Conservation (phyloP, 139 green algal genomes). For the Tetratostichococcus sp. region DNA sequence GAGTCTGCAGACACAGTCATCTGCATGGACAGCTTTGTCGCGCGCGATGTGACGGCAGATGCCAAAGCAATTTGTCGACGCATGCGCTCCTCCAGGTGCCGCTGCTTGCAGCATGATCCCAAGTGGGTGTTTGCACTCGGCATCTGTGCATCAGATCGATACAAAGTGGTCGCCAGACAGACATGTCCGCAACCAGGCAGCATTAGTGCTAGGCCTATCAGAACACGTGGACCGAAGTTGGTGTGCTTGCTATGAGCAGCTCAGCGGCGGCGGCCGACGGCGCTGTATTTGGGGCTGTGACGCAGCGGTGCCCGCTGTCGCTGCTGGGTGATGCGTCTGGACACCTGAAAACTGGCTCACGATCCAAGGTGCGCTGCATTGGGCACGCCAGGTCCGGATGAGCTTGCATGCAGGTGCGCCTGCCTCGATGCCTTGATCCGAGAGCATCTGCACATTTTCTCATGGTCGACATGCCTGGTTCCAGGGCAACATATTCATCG, state of each 20-base stretch:
- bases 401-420: too few relatives aligned
- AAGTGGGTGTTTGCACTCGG: too few relatives aligned
- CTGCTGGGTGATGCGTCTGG: neutral
- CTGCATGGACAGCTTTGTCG: slow-evolving; percentile 45
- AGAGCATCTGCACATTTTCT: too few relatives aligned
- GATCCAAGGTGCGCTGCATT: neutral
- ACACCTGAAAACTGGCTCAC: neutral
- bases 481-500: slow-evolving; percentile 21
- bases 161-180: too few relatives aligned
- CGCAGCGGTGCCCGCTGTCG: neutral
- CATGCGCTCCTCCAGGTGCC: slow-evolving; percentile 4
- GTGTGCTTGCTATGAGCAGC: neutral
- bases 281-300: neutral
- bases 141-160: too few relatives aligned
- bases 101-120: too few relatives aligned
- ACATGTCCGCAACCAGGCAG: too few relatives aligned
- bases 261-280: neutral
- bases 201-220: too few relatives aligned
- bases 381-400: too few relatives aligned
- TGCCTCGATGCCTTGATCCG: too few relatives aligned
- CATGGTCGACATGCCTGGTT: too few relatives aligned
- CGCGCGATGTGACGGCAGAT: slow-evolving; percentile 40
- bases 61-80: slow-evolving; percentile 29
- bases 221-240: too few relatives aligned
- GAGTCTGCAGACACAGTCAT: slow-evolving; percentile 50